Percentiles rank a stretch among this genome's conserved stretches.
These are phyloP conservation scores for Aspergillus egyptiacus DNA, from an alignment of 495 filamentous ascomycete species.

Conservation along the genomic window DNA sequence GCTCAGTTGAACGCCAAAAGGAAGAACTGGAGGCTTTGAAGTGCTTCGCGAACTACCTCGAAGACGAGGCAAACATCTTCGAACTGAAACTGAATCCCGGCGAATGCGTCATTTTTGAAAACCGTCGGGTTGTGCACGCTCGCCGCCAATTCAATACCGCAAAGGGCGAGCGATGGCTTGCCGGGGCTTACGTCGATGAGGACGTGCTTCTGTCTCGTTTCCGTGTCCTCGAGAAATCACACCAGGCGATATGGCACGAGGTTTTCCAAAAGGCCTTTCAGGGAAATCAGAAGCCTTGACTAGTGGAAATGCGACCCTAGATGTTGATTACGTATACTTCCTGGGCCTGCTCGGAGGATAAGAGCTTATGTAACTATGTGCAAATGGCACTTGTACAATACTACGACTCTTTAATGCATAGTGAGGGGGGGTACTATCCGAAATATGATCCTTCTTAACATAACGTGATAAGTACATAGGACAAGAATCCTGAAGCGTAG, in stretches of 20 bases:
- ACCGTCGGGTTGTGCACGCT: constrained; percentile 72
- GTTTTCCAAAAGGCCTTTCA: not conserved
- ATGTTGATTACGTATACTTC: too few relatives aligned
- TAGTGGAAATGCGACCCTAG: too few relatives aligned
- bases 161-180: constrained; percentile 63
- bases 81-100: constrained; percentile 70
- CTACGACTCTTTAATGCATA: too few relatives aligned
- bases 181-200: constrained; percentile 73
- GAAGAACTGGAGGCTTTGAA: constrained; percentile 33
- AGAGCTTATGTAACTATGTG: too few relatives aligned
- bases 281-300: too few relatives aligned
- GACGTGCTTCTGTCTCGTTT: constrained; percentile 57
- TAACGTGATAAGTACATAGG: not conserved
- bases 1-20: not conserved
- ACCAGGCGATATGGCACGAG: constrained; percentile 12
- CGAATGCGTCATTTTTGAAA: constrained; percentile 83
- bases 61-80: constrained; percentile 47
- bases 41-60: constrained; percentile 30
- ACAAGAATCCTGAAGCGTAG: not conserved
- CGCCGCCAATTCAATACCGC: constrained; percentile 60
- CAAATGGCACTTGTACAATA: too few relatives aligned
- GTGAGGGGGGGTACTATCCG: too few relatives aligned
- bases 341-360: too few relatives aligned
- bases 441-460: too few relatives aligned
- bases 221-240: constrained; percentile 27